These are phyloP conservation scores for Linanthus parryae DNA, from an alignment of 148 eudicot genomes.

Conservation along the genomic window DNA sequence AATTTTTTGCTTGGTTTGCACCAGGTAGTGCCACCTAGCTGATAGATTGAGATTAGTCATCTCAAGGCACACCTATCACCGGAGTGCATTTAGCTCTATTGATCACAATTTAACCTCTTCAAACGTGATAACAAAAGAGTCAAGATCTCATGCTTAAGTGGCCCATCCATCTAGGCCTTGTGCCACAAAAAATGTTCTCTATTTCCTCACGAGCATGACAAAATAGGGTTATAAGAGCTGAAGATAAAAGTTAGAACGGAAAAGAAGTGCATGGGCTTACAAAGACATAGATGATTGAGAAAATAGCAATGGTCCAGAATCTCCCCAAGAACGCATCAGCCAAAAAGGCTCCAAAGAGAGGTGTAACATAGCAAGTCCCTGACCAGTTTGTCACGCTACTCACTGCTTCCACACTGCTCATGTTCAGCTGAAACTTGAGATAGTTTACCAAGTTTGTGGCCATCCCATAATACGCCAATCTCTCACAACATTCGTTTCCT, in stretches of 20 bases:
- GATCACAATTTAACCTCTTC: too few relatives aligned
- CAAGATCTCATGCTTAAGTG: too few relatives aligned
- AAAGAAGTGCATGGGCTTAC: constrained; percentile 24
- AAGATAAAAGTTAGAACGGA: neutral
- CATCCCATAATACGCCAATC: constrained; percentile 56
- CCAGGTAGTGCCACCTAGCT: too few relatives aligned
- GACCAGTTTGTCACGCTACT: constrained; percentile 40
- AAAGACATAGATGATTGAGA: constrained; percentile 45
- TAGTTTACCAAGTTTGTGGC: constrained; percentile 37
- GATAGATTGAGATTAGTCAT: too few relatives aligned
- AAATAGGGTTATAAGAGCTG: too few relatives aligned
- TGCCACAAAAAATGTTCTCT: too few relatives aligned
- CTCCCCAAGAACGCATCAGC: constrained; percentile 52
- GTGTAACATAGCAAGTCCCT: constrained; percentile 45
- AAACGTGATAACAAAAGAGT: too few relatives aligned
- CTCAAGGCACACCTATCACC: too few relatives aligned
- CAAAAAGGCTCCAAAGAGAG: constrained; percentile 41
- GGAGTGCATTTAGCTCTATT: too few relatives aligned
- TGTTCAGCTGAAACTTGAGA: constrained; percentile 33
- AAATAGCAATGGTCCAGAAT: constrained; percentile 45
- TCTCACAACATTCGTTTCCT: constrained; percentile 52
- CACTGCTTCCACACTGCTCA: constrained; percentile 36
- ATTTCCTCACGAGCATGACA: too few relatives aligned
- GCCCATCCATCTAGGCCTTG: too few relatives aligned
- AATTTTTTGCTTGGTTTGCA: too few relatives aligned